Base-by-base conservation (phyloP, 1,284 basidiomycete genomes). In the Irpex rosettiformis region DNA sequence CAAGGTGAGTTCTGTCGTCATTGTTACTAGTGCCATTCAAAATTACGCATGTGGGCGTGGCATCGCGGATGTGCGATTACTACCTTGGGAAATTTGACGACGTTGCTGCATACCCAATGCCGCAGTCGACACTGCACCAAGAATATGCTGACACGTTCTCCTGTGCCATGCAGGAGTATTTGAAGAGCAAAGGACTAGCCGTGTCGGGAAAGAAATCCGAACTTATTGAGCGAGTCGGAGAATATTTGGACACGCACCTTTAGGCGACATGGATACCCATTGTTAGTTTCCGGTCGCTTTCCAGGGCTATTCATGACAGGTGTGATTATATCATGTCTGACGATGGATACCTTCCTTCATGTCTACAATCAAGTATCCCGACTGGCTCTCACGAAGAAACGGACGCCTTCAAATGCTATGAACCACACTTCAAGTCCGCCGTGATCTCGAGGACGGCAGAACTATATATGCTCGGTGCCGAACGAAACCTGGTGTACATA, bases 161-260 rank as follows among this genome's bases (percentile, higher is more conserved):
- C 11, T 37, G 11, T 37, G n/a, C 16, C 33, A 3, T 16, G 24
- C 65, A 91, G 87, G 83, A 84, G 5, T 89, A 91, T 69, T 74
- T 89, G 57, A 88, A 83, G 70, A 77, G 76, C 63, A 89, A 89
- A 67, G 79, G 84, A 57, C 70, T 79, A 59, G 61, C 82, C 10
- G 74, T 79, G 11, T 80, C 82, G 33, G 90, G 90, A 2, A 89
- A 80, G 72, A 93, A 92, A 70, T 80, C 77, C 8, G 89, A 89
- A 2, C 74, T 93, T 52, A 61, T 89, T 4, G 83, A 87, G 56
- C 80, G 88, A 25, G 79, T 86, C 4, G 69, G 70, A 21, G 81
- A 83, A 28, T 91, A 84, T 81, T 69, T 90, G 57, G 78, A 81
- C 54, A 70, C 72, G 13, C 58, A 59, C 33, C 54, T 13, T 28